Evolutionary conservation across 495 filamentous ascomycete species (phyloP).

Genomic region (Hypoxylon fuscum): DNA sequence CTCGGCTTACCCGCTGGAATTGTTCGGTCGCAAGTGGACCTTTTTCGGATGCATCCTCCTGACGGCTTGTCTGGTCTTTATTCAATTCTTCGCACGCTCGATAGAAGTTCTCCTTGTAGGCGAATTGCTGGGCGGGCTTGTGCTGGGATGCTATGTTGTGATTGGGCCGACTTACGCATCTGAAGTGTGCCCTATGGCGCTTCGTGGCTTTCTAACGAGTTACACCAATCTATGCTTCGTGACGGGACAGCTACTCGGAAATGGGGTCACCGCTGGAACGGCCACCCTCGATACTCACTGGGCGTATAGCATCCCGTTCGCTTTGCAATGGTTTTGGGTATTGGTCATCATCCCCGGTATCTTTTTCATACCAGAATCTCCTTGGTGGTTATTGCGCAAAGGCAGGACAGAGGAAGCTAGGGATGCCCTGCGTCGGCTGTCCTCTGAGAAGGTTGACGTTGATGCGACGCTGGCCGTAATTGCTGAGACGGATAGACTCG

Average conservation of each 20-base stretch:
- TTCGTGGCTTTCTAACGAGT: conserved; percentile 65
- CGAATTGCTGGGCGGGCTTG: conserved; percentile 63
- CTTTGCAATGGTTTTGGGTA: conserved; percentile 74
- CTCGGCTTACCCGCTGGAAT: conserved; percentile 57
- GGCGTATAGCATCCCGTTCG: conserved; percentile 68
- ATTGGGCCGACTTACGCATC: conserved; percentile 70
- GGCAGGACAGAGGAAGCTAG: conserved; percentile 61
- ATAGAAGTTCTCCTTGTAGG: conserved; percentile 55
- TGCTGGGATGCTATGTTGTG: conserved; percentile 61
- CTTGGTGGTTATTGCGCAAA: conserved; percentile 71
- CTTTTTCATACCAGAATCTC: conserved; percentile 68
- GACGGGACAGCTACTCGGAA: conserved; percentile 68
- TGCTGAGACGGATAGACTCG: conserved; percentile 68
- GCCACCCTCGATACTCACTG: conserved; percentile 52
- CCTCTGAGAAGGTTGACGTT: conserved; percentile 49
- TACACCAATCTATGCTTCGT: conserved; percentile 75
- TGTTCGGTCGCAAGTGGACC: conserved; percentile 56
- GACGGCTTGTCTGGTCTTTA: conserved; percentile 61
- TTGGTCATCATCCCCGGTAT: conserved; percentile 64
- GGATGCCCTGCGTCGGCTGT: conserved; percentile 54
- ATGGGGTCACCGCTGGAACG: conserved; percentile 62
- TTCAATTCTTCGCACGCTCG: conserved; percentile 65
- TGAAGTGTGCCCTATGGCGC: conserved; percentile 67
- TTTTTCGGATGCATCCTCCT: conserved; percentile 53
- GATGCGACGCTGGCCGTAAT: conserved; percentile 64